Base-by-base conservation (phyloP, 805 yeast genomes). In the Diddensiella santjacobensis region DNA sequence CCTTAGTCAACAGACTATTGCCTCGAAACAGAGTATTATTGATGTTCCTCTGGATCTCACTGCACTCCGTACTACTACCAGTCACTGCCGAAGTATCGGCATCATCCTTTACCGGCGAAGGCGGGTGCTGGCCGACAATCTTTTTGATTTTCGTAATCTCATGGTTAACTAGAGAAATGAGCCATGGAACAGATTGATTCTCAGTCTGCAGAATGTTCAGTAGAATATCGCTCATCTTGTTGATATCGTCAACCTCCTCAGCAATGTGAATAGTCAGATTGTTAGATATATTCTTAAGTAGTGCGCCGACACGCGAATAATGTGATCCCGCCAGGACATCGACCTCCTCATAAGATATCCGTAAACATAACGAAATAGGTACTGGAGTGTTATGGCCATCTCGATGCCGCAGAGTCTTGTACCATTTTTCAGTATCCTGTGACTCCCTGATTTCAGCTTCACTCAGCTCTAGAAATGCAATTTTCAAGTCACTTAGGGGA, bases 21-120 rank as follows among this genome's bases (percentile, higher is more conserved):
- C 96, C 96, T 56, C 99, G 73, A 60, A 91, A 91, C 13, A 87
- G 62, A 0, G 87, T 75, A 53, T 78, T 82, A 54, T 78, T 75
- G 2, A 80, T 64, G 53, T 77, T 53, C 47, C 23, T 47, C 23
- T 10, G 44, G 15, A 17, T 17, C 6, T 37, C 47, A 13, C 41
- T 17, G 22, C 37, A 24, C 6, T 29, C 39, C n/a, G n/a, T n/a
- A n/a, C n/a, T n/a, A n/a, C n/a, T n/a, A n/a, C 20, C 19, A n/a
- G n/a, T 40, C n/a, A n/a, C n/a, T 43, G 38, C 49, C 37, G 23
- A 31, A 13, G 5, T 45, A 24, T 42, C 31, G 23, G 22, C 30
- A 24, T 33, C 19, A 18, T 42, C 41, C 17, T 47, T 44, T 6
- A 13, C 8, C 18, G 43, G 18, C 18, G 29, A 20, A 10, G 43